These are phyloP conservation scores for Hygrocybe punicea DNA, from an alignment of 768 basidiomycete genomes.

Conservation along the genomic window DNA sequence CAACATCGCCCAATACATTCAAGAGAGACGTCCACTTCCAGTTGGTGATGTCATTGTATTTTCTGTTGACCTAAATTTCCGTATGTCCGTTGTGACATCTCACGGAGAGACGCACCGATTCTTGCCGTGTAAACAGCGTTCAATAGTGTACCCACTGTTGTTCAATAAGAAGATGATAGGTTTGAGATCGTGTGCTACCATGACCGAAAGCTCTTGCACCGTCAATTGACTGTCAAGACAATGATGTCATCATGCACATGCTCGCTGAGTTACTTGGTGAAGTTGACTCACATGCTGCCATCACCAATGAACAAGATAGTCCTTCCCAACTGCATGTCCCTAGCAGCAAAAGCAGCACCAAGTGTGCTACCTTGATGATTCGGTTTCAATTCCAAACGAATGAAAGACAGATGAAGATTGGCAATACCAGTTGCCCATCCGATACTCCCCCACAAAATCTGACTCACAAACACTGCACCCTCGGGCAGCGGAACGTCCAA, in stretches of 20 bases:
- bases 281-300: constrained; percentile 61
- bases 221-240: constrained; percentile 57
- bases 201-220: constrained; percentile 81
- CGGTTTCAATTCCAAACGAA: neutral
- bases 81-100: neutral
- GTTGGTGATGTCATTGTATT: constrained; percentile 82
- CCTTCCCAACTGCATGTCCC: constrained; percentile 57
- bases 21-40: constrained; percentile 75
- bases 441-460: constrained; percentile 90
- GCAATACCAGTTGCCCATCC: constrained; percentile 78
- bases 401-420: neutral
- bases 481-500: constrained; percentile 76
- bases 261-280: constrained; percentile 4
- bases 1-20: constrained; percentile 53
- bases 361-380: constrained; percentile 52
- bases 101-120: constrained; percentile 38
- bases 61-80: constrained; percentile 34
- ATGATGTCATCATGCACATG: constrained; percentile 8
- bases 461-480: constrained; percentile 61
- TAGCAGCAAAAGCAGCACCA: constrained; percentile 77
- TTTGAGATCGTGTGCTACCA: constrained; percentile 66
- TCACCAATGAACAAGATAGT: constrained; percentile 85
- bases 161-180: constrained; percentile 86
- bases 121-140: constrained; percentile 70
- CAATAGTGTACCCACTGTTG: constrained; percentile 84